Base-by-base conservation (phyloP, 148 eudicot species). In the Pharnaceum exiguum region DNA sequence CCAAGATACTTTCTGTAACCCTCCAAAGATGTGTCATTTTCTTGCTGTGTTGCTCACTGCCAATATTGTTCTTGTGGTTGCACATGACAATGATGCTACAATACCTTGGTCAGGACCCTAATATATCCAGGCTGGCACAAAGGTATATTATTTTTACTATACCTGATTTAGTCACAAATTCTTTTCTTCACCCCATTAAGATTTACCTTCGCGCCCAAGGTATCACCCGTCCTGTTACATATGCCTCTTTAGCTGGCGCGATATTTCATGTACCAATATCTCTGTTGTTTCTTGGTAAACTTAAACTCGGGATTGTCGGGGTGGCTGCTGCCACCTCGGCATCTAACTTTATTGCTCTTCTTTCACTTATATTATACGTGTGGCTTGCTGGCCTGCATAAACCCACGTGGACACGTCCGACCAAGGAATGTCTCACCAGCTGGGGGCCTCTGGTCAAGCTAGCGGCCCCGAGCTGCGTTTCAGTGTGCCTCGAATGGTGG, bases 401-500 rank as follows among this genome's bases (percentile, higher is more conserved):
- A 38, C 79, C 85, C 1, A 85, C 86, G 2, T 85, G 89, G 96
- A 46, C 60, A 5, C 73, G 69, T 0, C 94, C 83, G 3, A 81
- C 71, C 66, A 57, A 63, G 13, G 82, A 80, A 31, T 89, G 87
- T 9, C 28, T 89, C n/a, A 63, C 70, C 5, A 89, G 85, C 38
- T 85, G 96, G 96, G 71, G 50, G 45, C 85, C 84, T 42, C 71
- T 89, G 0, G 62, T 85, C 0, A 51, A 62, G 15, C 61, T 89
- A 0, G 93, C 96, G 1, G 86, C 73, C 16, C 96, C 96, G 27
- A 89, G 93, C 66, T 89, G 96, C 25, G 73, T 76, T 0, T 78
- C 93, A 2, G 93, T 85, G 4, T 89, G 96, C 23, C 65, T 85
- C 7, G 95, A 87, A 72, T 87, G 95, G 95, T 87, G 95, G 95